Evolutionary conservation across 352 stramenopile species (phyloP).

Genomic region (Phytophthora europaea): DNA sequence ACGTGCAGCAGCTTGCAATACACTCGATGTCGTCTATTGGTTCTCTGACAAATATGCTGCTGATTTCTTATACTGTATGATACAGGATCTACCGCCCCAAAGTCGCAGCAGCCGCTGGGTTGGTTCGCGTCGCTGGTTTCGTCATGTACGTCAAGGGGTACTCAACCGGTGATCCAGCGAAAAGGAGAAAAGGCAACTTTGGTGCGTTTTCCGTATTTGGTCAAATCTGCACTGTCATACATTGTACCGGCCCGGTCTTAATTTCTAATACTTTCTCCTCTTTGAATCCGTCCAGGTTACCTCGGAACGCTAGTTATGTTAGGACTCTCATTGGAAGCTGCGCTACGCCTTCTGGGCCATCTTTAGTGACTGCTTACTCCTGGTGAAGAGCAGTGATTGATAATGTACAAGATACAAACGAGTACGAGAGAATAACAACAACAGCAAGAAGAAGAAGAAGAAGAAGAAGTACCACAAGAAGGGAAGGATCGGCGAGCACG

Average conservation of each 20-base stretch:
- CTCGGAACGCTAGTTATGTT: constrained; percentile 40
- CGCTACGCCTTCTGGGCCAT: constrained; percentile 37
- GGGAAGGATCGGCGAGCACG: constrained; percentile 17
- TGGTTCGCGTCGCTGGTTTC: constrained; percentile 53
- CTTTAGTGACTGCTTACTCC: constrained; percentile 24
- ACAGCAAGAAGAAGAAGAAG: background rate
- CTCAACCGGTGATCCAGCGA: constrained; percentile 48
- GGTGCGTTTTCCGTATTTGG: constrained; percentile 29
- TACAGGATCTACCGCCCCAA: constrained; percentile 55
- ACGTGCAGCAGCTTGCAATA: constrained; percentile 20
- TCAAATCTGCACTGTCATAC: background rate
- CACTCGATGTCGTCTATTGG: background rate
- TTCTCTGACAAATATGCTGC: background rate
- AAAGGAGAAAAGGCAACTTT: constrained; percentile 47
- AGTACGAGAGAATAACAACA: constrained; percentile 4
- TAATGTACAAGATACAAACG: background rate
- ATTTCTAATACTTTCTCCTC: background rate
- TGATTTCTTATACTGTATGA: background rate
- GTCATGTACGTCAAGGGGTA: constrained; percentile 56
- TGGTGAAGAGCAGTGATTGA: constrained; percentile 7
- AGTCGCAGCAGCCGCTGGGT: constrained; percentile 43
- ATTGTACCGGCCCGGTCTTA: background rate
- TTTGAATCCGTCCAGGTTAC: constrained; percentile 20
- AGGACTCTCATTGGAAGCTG: constrained; percentile 38
- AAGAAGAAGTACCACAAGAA: constrained; percentile 4